These are phyloP conservation scores for Fusarium nodosum DNA, from an alignment of 2,329 filamentous ascomycete genomes.

Conservation along the genomic window DNA sequence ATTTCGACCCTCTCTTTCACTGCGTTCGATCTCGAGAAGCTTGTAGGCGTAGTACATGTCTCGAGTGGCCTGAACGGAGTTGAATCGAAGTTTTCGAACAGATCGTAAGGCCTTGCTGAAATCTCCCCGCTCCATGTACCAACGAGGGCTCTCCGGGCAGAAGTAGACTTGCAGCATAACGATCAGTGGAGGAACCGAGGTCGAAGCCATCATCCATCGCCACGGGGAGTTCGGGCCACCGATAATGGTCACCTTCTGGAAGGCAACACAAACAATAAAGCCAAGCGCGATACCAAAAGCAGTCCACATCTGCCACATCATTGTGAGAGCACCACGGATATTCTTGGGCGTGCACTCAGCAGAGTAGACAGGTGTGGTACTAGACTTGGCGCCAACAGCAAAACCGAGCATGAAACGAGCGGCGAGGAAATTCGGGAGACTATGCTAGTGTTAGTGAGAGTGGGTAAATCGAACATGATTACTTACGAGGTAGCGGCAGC, in stretches of 20 bases:
- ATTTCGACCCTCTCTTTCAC: constrained; percentile 49
- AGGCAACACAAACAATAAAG: constrained; percentile 55
- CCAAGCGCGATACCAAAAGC: constrained; percentile 59
- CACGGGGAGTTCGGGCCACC: constrained; percentile 51
- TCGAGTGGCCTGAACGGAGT: constrained; percentile 62
- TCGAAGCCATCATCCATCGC: constrained; percentile 62
- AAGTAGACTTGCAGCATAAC: constrained; percentile 66
- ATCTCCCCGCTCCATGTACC: constrained; percentile 65
- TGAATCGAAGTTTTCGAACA: constrained; percentile 61
- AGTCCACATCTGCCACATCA: constrained; percentile 57
- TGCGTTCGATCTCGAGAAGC: constrained; percentile 52
- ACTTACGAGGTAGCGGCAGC: constrained; percentile 63
- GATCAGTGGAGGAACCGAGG: constrained; percentile 66
- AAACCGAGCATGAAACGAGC: constrained; percentile 56
- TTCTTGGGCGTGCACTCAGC: constrained; percentile 56
- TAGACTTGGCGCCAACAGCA: constrained; percentile 56
- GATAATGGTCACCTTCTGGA: constrained; percentile 52
- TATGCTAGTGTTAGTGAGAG: neutral
- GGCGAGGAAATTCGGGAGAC: constrained; percentile 47
- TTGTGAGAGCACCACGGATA: constrained; percentile 56
- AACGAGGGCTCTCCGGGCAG: constrained; percentile 67
- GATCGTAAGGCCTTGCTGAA: constrained; percentile 62
- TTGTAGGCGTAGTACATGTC: constrained; percentile 66
- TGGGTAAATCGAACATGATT: fast-evolving
- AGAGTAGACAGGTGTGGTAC: constrained; percentile 55